Base-by-base conservation (phyloP, 176 grass and related monocot species). In the Microstegium vimineum region DNA sequence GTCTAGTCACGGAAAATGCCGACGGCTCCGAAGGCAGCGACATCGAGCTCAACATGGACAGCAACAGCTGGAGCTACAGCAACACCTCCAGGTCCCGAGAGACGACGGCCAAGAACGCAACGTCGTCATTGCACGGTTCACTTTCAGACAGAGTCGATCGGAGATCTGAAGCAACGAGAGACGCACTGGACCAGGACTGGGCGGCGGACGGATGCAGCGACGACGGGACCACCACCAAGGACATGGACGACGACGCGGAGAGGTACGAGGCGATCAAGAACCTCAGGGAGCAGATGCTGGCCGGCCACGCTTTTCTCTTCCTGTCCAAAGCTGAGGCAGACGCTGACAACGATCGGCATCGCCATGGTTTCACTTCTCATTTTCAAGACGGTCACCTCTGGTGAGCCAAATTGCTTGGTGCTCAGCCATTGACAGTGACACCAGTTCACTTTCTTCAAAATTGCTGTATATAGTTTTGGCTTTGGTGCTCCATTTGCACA, bases 1-100 rank as follows among this genome's bases (percentile, higher is more conserved):
- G 9, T 57, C 59, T 87, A 14, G 80, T 26, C 31, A 65, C 33
- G 3, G 35, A 38, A 27, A 90, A n/a, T n/a, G n/a, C n/a, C n/a
- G 84, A 80, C 37, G 85, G 43, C 3, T 90, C 86, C 2, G 90
- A 93, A 10, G 90, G 94, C 65, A 91, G 90, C 62, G 92, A 95
- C 82, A 91, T 98, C 65, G 92, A 98, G 73, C 90, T 98, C 20
- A 94, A 98, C 72, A 81, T 95, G 92, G 86, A 91, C 40, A 76
- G 78, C 35, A 84, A 75, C 66, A 61, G 81, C 61, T 87, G 92
- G 92, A 89, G 77, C 30, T 81, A 83, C 85, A 76, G 18, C 10
- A 32, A 73, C n/a, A 56, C 80, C 8, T 85, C 79, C 26, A 86
- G 41, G 72, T 85, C 79, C 22, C 83, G 40, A 51, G 76, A 47